Percentiles rank a stretch among this genome's conserved stretches.
Evolutionary conservation across 805 yeast species (phyloP).

Genomic region (Ogataea naganishii): DNA sequence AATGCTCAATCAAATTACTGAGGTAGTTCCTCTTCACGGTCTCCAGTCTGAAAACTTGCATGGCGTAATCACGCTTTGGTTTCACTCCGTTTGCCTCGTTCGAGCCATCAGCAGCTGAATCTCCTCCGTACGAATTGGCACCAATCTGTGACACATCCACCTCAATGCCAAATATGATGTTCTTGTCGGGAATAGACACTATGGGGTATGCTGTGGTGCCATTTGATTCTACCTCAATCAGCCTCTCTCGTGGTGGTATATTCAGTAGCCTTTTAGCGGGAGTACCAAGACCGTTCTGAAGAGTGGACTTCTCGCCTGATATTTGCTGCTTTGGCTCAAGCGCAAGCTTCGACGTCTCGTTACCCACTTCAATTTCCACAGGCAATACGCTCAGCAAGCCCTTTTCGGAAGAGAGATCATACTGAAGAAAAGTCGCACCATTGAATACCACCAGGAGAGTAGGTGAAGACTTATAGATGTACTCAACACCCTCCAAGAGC

Average conservation of each 20-base stretch:
- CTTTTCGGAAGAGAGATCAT: slow-evolving; percentile 16
- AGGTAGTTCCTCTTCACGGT: slow-evolving; percentile 34
- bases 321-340: no score
- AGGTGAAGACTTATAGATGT: slow-evolving; percentile 18
- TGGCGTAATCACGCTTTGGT: slow-evolving; percentile 6
- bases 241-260: neutral
- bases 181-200: slow-evolving; percentile 35
- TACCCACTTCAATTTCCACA: slow-evolving; percentile 21
- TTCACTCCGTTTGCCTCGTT: neutral
- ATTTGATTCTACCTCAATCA: slow-evolving; percentile 14
- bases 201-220: slow-evolving; percentile 40
- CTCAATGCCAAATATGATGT: slow-evolving; percentile 41
- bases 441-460: slow-evolving; percentile 22
- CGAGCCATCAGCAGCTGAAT: slow-evolving; percentile 9
- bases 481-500: slow-evolving; percentile 21
- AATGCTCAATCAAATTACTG: slow-evolving; percentile 38
- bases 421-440: slow-evolving; percentile 23
- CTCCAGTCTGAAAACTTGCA: slow-evolving; percentile 17
- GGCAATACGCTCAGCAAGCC: slow-evolving; percentile 18
- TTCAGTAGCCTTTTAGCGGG: no score
- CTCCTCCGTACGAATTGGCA: slow-evolving; percentile 16
- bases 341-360: slow-evolving; percentile 19
- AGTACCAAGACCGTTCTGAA: slow-evolving; percentile 1
- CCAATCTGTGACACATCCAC: slow-evolving; percentile 20
- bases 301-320: no score